Conservation (phyloP, 2,329 filamentous ascomycete species). For the Coniochaeta prunicola region DNA sequence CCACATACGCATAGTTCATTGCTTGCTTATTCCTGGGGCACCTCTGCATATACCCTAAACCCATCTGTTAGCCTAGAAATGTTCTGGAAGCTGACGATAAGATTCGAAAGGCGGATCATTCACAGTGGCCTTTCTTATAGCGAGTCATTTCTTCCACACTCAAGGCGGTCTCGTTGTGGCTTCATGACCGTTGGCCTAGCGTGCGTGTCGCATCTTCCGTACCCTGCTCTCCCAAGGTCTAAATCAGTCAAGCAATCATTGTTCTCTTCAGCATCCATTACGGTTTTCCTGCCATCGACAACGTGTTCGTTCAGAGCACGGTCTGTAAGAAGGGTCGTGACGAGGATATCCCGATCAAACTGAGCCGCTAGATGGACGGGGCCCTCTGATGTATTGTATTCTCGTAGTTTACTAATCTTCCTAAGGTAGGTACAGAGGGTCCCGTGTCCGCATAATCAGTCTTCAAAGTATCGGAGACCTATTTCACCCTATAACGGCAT, state of each 20-base stretch:
- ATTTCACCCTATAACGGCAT: constrained; percentile 21
- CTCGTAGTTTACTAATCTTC: too few species aligned
- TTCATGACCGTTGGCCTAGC: constrained; percentile 19
- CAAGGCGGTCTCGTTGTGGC: constrained; percentile 13
- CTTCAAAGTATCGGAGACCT: constrained; percentile 18
- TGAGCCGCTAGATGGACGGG: too few species aligned
- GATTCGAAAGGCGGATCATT: constrained; percentile 13
- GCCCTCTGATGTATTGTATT: too few species aligned
- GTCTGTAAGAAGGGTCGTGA: not conserved
- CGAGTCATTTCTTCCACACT: constrained; percentile 18
- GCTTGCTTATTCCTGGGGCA: constrained; percentile 19
- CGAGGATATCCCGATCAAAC: constrained; percentile 1
- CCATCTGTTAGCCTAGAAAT: not conserved
- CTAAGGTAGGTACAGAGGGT: too few species aligned
- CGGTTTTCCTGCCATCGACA: constrained; percentile 13
- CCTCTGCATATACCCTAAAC: constrained; percentile 14
- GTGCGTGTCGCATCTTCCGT: constrained; percentile 21
- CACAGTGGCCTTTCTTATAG: constrained; percentile 17
- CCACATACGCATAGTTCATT: constrained; percentile 19
- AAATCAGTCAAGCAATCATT: constrained; percentile 15
- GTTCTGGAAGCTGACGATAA: not conserved
- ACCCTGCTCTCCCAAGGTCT: constrained; percentile 17
- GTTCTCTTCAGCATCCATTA: constrained; percentile 14
- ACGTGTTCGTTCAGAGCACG: constrained; percentile 9
- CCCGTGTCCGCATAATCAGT: too few species aligned